phyloP scores from a whole-genome alignment of 2,329 filamentous ascomycete genomes.

The Pseudogymnoascus sp. region DNA sequence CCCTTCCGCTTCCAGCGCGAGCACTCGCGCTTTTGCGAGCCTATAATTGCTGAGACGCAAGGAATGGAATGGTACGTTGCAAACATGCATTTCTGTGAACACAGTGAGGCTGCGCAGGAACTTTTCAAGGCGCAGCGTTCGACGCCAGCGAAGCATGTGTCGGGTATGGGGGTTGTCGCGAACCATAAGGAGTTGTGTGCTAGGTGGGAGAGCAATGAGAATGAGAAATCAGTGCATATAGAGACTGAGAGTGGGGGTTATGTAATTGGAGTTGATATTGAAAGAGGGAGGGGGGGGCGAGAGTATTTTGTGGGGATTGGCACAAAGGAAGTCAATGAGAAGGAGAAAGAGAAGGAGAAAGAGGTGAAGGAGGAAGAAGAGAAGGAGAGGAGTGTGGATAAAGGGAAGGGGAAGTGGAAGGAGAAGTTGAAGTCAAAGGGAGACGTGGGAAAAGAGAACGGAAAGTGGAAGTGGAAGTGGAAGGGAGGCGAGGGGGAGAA shows the following conservation, averaged over 20 bases:
- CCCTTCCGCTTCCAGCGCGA: conserved; percentile 6
- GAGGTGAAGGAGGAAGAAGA: neutral
- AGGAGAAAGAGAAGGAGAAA: neutral
- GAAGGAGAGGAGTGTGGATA: neutral
- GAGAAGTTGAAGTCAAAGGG: neutral
- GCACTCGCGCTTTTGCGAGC: neutral
- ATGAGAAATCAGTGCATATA: neutral
- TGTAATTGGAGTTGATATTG: neutral
- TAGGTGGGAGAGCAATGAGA: neutral
- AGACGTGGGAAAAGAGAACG: neutral
- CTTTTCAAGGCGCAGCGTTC: neutral
- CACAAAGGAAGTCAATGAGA: neutral
- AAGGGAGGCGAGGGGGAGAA: neutral
- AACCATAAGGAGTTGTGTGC: conserved; percentile 2
- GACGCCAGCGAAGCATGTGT: neutral
- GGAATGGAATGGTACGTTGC: conserved; percentile 4
- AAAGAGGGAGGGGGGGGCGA: neutral
- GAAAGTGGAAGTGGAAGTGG: neutral
- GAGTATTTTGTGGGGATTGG: neutral
- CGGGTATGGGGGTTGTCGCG: neutral
- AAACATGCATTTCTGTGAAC: neutral
- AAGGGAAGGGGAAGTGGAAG: neutral
- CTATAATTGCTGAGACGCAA: neutral
- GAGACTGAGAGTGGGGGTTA: neutral
- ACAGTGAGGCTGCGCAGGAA: neutral